These are phyloP conservation scores for Metarhizium brunneum DNA, from an alignment of 2,329 filamentous ascomycete species.

Conservation along the genomic window DNA sequence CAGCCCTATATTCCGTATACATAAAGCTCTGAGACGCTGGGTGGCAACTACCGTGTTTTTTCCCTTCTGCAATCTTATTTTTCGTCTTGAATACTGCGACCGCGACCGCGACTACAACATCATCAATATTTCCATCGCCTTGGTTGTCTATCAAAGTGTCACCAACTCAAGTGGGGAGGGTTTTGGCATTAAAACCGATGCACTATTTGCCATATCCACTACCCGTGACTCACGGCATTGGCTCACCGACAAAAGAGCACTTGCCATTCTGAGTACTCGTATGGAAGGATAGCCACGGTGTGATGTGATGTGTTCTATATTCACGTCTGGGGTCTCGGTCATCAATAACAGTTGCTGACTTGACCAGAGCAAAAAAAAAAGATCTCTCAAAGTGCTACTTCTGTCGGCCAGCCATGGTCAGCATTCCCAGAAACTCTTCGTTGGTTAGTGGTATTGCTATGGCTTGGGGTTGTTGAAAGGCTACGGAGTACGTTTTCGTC, in stretches of 20 bases:
- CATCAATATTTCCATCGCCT: background rate
- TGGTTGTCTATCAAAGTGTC: background rate
- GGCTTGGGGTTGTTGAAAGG: background rate
- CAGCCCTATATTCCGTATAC: background rate
- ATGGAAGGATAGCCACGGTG: background rate
- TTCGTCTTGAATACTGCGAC: background rate
- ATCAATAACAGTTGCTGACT: background rate
- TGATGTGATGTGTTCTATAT: background rate
- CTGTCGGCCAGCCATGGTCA: background rate
- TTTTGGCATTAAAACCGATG: background rate
- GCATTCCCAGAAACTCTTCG: background rate
- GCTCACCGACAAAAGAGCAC: background rate
- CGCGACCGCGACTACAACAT: background rate
- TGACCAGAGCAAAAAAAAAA: background rate
- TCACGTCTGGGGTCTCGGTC: background rate
- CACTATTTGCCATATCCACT: background rate
- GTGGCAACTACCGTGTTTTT: background rate
- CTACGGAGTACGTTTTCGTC: background rate
- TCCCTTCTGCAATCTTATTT: background rate
- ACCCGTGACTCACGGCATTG: background rate
- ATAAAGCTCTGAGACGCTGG: background rate
- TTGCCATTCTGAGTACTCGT: background rate
- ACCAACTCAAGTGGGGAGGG: background rate
- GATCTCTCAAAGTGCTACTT: background rate
- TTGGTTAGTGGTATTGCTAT: background rate